Base-by-base conservation (phyloP, 805 yeast species). In the Ogataea trehalophila region DNA sequence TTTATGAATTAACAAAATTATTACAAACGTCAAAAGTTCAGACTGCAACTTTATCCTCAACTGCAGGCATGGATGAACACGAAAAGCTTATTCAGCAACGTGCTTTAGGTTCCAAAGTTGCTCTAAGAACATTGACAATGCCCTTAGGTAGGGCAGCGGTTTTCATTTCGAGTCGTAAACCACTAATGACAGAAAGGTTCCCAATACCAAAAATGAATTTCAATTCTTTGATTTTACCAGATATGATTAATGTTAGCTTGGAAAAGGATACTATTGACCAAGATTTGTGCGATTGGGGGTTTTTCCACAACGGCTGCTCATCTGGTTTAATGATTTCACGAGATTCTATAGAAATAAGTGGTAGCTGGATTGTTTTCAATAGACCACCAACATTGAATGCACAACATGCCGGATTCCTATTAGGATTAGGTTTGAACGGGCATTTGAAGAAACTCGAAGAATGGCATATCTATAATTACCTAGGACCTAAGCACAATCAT, bases 401-500 rank as follows among this genome's bases (percentile, higher is more conserved):
- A 0, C 91, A 87, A 51, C 97, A 91, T 70, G 97, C 97, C 20
- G 99, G 99, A 0, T 90, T 94, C 56, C 66, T 94, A n/a, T 67
- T 89, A 17, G 99, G 97, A 0, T 70, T 94, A 23, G 99, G 99
- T 0, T 69, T 94, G 31, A 88, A 88, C 66, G 98, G 98, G 0
- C 96, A 91, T 61, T 68, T 94, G 57, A 81, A 77, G 47, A 74
- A 75, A 38, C 68, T 94, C 23, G 98, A 92, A 59, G 97, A 94
- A 63, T 94, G 98, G 97, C 97, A 91, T 61, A 86, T 92, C 31
- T 94, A 89, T 63, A 91, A 92, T 60, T 90, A 89, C 55, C 69
- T 94, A 45, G 95, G 96, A 0, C 95, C 96, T 0, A 91, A 94
- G 54, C 89, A 87, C 58, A 79, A 85, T 4, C 77, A 77, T 37